Conservation (phyloP, 106 monocot genomes). For the Amphibolis antarctica region DNA sequence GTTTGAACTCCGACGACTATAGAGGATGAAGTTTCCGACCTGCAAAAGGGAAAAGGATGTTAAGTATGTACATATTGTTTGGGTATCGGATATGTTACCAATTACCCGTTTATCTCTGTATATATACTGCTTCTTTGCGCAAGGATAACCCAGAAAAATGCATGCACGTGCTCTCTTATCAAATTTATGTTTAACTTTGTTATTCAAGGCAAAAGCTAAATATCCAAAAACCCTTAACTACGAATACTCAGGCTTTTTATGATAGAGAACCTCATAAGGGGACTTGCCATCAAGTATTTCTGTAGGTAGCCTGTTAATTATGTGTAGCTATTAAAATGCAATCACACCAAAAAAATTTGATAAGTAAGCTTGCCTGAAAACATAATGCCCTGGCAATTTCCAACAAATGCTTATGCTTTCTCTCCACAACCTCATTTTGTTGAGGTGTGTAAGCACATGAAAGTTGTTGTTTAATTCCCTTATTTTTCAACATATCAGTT, state of each 20-base stretch:
- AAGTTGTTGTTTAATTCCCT: conserved; percentile 7
- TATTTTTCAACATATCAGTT: background rate
- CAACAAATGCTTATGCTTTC: conserved; percentile 6
- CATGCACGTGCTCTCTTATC: background rate
- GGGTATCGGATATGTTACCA: no score
- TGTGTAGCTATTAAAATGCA: background rate
- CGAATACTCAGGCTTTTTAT: background rate
- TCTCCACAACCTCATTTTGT: conserved; percentile 7
- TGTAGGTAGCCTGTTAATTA: background rate
- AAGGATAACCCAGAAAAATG: background rate
- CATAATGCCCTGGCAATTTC: background rate
- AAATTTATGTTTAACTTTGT: background rate
- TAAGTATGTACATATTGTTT: no score
- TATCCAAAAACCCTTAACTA: background rate
- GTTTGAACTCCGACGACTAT: no score
- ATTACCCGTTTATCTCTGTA: no score
- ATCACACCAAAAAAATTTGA: background rate
- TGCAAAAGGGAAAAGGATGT: no score
- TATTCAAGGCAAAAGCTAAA: background rate
- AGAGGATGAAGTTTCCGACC: no score
- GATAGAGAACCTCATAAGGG: background rate
- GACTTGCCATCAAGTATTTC: background rate
- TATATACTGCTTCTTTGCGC: background rate
- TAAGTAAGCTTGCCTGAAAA: background rate
- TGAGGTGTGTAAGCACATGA: conserved; percentile 8